Conservation (phyloP, 202 grass and related monocot genomes). For the Musa balbisiana region DNA sequence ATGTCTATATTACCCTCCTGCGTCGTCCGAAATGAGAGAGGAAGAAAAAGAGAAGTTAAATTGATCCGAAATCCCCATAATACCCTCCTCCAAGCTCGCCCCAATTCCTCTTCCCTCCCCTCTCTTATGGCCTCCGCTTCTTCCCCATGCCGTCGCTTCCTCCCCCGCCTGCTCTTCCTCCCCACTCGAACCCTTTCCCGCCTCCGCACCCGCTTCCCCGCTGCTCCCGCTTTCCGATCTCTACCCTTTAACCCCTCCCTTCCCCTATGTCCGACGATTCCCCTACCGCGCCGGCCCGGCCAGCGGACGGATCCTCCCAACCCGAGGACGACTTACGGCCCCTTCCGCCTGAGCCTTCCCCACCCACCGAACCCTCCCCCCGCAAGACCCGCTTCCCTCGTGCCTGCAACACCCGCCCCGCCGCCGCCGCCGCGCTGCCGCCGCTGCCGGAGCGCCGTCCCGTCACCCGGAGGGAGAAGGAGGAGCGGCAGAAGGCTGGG, state of each 20-base stretch:
- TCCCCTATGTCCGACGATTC: not conserved
- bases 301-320: not conserved
- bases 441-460: conserved; percentile 6
- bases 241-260: not conserved
- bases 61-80: not conserved
- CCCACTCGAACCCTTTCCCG: not conserved
- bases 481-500: not conserved
- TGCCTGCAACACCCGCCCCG: conserved; percentile 4
- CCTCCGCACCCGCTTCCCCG: not conserved
- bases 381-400: conserved; percentile 10
- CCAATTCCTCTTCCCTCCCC: not conserved
- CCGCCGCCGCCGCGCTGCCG: not conserved
- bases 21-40: no score
- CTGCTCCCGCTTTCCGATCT: not conserved
- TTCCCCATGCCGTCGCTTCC: conserved; percentile 12
- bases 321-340: not conserved
- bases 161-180: not conserved
- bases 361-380: not conserved
- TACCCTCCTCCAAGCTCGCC: not conserved
- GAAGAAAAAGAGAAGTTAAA: not conserved
- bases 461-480: conserved; percentile 6
- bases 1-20: no score
- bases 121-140: conserved; percentile 8
- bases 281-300: not conserved
- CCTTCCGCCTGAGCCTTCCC: not conserved